These are phyloP conservation scores for Austroboletus eburneus DNA, from an alignment of 768 basidiomycete genomes.

Conservation along the genomic window DNA sequence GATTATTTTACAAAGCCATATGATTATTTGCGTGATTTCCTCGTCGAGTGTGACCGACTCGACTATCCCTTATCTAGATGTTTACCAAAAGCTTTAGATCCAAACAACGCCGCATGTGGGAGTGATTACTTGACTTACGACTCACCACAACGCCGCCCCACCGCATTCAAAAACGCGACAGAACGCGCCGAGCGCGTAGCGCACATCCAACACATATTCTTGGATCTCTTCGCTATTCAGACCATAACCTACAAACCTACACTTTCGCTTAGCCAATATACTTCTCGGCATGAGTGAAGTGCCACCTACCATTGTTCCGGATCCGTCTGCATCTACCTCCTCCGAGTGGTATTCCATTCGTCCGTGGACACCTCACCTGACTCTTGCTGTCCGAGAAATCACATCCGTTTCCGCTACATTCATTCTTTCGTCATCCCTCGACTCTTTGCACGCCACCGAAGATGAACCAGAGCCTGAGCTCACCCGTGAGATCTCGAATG, in stretches of 20 bases:
- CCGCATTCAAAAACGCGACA: conserved; percentile 1
- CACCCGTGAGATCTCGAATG: conserved; percentile 33
- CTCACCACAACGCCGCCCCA: conserved; percentile 1
- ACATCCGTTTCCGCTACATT: conserved; percentile 82
- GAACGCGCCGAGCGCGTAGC: not conserved
- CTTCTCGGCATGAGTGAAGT: conserved; percentile 16
- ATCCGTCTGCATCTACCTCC: conserved; percentile 17
- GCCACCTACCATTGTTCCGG: not conserved
- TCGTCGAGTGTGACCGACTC: too few relatives aligned
- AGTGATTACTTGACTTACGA: not conserved
- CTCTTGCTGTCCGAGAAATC: conserved; percentile 70
- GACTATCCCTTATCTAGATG: too few relatives aligned
- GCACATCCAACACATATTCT: not conserved
- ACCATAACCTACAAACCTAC: not conserved
- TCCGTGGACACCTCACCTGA: conserved; percentile 71
- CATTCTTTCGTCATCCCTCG: conserved; percentile 55
- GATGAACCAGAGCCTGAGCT: conserved; percentile 28
- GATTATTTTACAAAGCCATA: too few relatives aligned
- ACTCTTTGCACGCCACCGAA: conserved; percentile 19
- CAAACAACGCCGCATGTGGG: conserved; percentile 19
- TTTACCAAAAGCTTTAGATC: conserved; percentile 28
- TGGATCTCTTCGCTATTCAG: not conserved
- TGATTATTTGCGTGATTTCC: too few relatives aligned
- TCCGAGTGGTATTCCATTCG: conserved; percentile 66
- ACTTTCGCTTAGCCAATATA: not conserved